Conservation (phyloP, 2,329 filamentous ascomycete genomes). For the Aspergillus aculeatinus region DNA sequence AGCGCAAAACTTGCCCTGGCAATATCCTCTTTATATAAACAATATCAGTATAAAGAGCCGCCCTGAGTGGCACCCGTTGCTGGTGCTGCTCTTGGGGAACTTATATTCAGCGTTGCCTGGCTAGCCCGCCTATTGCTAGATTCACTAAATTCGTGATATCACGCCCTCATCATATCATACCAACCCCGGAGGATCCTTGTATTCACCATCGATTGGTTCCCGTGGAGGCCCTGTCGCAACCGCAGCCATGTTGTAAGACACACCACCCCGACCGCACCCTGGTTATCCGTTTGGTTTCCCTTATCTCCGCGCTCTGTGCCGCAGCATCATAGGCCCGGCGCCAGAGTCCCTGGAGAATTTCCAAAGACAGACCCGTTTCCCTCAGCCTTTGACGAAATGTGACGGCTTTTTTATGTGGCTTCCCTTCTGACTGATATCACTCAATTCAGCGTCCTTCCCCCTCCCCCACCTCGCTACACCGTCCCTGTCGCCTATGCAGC, state of each 20-base stretch:
- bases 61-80: constrained; percentile 13
- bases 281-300: background rate
- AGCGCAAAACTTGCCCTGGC: background rate
- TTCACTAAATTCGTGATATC: background rate
- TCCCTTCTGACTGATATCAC: constrained; percentile 16
- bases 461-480: constrained; percentile 82
- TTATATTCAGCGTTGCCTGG: constrained; percentile 9
- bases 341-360: background rate
- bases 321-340: background rate
- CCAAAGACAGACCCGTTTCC: constrained; percentile 2
- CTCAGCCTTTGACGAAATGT: background rate
- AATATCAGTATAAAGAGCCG: background rate
- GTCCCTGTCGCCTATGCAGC: constrained; percentile 71
- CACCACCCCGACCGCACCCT: constrained; percentile 1
- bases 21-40: background rate
- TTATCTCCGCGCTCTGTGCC: constrained; percentile 9
- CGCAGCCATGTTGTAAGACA: constrained; percentile 27
- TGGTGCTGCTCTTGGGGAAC: constrained; percentile 15
- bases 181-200: background rate
- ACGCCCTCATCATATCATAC: constrained; percentile 3
- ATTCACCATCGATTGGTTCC: constrained; percentile 1
- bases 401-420: constrained; percentile 10
- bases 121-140: constrained; percentile 11
- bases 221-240: constrained; percentile 4
- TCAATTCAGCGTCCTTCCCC: constrained; percentile 69